Base-by-base conservation (phyloP, 495 filamentous ascomycete genomes). In the Bathelium albidoporum region DNA sequence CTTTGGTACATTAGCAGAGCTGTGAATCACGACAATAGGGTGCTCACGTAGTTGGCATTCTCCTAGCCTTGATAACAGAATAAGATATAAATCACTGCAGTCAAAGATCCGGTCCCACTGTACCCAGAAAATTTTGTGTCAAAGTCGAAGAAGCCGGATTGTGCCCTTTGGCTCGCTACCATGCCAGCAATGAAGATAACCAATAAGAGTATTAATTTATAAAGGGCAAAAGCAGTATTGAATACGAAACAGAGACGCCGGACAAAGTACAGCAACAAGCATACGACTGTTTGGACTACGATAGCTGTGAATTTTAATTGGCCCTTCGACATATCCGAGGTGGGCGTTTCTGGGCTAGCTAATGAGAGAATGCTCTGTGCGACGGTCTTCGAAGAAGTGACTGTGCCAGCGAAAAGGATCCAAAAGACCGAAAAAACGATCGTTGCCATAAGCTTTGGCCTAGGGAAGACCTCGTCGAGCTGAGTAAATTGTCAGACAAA, bases 31-130 rank as follows among this genome's bases (percentile, higher is more conserved):
- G 20, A 11, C 12, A n/a, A 29, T 22, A 2, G 22, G 14, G 34
- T 29, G 16, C 63, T 39, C 52, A 65, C 63, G 32, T 65, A 67
- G 29, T 65, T 67, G 16, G 65, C 58, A 18, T 58, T 61, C 14
- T 67, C 65, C 65, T 58, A 67, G 12, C 65, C 58, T 29, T 64
- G 52, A 24, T 64, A 64, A n/a, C 62, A 39, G 2, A 34, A 9
- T 5, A 53, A 18, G 32, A 63, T 63, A 43, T 63, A 63, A 58
- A 63, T 53, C 45, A 63, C 32, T 5, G 61, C 61, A 3, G 61
- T 55, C 22, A 63, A 29, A 29, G 49, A 4, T 9, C 29, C 49
- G 10, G 49, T 29, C 11, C 20, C 49, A 29, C 60, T 60, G 34
- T 41, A 59, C n/a, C 62, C 62, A 14, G 62, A 36, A 41, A 41